Percentiles rank a stretch among this genome's conserved stretches.
Conservation (phyloP, 305 asterid species). For the Salvia sclarea region DNA sequence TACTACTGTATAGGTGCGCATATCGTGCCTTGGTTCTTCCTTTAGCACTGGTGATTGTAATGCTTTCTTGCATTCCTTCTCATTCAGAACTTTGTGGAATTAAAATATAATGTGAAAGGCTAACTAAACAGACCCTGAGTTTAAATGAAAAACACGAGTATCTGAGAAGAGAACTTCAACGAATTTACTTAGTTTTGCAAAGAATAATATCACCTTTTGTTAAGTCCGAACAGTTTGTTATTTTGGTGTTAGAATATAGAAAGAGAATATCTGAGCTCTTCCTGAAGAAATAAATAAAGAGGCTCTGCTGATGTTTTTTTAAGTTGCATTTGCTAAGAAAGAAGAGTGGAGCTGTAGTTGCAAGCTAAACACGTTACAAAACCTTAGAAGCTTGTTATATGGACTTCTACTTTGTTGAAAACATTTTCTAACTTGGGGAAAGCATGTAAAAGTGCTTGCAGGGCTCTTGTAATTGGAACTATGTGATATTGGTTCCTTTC, state of each 20-base stretch:
- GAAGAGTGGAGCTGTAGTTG: not conserved
- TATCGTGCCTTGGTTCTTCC: conserved; percentile 1
- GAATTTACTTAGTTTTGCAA: not conserved
- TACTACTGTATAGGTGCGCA: not conserved
- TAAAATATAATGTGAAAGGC: not conserved
- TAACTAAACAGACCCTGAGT: not conserved
- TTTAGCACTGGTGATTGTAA: not conserved
- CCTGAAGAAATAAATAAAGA: not conserved
- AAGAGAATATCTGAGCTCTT: not conserved
- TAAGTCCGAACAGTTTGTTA: not conserved
- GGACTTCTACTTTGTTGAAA: too few species aligned
- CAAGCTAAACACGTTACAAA: not conserved
- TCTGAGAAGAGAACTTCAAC: not conserved
- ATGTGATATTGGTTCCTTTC: not conserved
- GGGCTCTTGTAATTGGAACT: not conserved
- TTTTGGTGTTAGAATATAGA: not conserved
- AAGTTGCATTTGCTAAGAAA: not conserved
- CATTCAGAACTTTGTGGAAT: not conserved
- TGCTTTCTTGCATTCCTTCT: not conserved
- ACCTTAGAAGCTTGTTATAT: not conserved
- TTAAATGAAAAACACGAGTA: not conserved
- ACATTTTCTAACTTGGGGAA: not conserved
- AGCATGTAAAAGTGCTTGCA: not conserved
- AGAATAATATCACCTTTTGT: not conserved
- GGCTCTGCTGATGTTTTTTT: not conserved